Conservation (phyloP, 1,139 yeast genomes). For the Kluyveromyces marxianus region DNA sequence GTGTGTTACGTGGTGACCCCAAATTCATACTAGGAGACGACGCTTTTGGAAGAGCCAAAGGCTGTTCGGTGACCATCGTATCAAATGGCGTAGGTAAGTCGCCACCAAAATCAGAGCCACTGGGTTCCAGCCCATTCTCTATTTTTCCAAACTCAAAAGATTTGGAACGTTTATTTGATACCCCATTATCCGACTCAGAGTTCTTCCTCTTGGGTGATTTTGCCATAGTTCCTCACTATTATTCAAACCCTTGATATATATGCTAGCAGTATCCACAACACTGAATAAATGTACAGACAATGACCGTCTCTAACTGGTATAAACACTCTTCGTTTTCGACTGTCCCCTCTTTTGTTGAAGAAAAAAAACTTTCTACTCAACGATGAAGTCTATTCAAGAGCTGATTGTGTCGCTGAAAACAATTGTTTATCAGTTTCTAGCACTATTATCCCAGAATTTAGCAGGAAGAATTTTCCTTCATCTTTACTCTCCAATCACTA, state of each 20-base stretch:
- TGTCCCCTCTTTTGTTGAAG: too few relatives aligned
- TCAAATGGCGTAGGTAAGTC: conserved; percentile 18
- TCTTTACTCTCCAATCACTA: too few relatives aligned
- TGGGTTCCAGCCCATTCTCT: conserved; percentile 9
- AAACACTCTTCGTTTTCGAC: too few relatives aligned
- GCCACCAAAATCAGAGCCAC: conserved; percentile 9
- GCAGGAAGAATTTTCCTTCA: too few relatives aligned
- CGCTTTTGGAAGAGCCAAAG: conserved; percentile 14
- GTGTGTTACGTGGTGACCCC: conserved; percentile 1
- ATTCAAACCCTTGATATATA: neutral
- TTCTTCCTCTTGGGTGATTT: conserved; percentile 15
- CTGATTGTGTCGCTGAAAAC: too few relatives aligned
- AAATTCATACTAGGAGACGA: conserved; percentile 18
- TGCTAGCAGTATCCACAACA: too few relatives aligned
- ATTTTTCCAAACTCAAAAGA: conserved; percentile 16
- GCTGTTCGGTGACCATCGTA: conserved; percentile 8
- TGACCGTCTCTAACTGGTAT: too few relatives aligned
- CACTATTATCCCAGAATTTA: too few relatives aligned
- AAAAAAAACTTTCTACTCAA: too few relatives aligned
- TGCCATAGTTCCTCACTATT: conserved; percentile 8
- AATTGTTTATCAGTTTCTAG: too few relatives aligned
- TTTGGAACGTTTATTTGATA: conserved; percentile 11
- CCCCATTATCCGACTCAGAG: conserved; percentile 7
- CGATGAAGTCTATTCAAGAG: too few relatives aligned
- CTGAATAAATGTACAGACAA: too few relatives aligned